phyloP scores from a whole-genome alignment of 2,329 filamentous ascomycete genomes.

The Fusarium irregulare region DNA sequence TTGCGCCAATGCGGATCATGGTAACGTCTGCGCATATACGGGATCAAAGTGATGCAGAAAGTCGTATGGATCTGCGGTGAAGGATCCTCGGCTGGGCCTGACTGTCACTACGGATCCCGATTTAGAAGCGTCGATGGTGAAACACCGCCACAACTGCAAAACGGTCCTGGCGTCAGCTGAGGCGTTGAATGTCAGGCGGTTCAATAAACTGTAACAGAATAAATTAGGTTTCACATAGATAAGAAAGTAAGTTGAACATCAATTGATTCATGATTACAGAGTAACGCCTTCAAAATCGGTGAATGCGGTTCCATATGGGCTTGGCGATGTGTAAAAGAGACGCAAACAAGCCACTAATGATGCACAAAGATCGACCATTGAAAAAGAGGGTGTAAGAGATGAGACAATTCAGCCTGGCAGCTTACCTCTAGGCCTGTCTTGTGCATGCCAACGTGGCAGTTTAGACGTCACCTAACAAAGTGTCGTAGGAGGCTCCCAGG shows the following conservation, averaged over 20 bases:
- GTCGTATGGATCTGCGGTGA: slow-evolving; percentile 21
- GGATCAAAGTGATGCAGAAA: slow-evolving; percentile 1
- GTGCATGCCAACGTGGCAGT: slow-evolving; percentile 38
- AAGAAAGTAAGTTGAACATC: not conserved
- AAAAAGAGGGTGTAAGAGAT: slow-evolving; percentile 25
- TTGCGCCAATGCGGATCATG: not conserved
- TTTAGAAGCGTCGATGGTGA: slow-evolving; percentile 39
- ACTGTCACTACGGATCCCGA: slow-evolving; percentile 19
- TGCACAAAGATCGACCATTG: slow-evolving; percentile 22
- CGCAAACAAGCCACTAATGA: slow-evolving; percentile 13
- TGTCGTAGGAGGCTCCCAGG: slow-evolving; percentile 27
- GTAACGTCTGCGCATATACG: slow-evolving; percentile 7
- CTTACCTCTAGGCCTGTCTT: not conserved
- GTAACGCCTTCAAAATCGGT: not conserved
- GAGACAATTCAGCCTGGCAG: slow-evolving; percentile 27
- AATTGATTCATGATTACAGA: not conserved
- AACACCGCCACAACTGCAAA: slow-evolving; percentile 36
- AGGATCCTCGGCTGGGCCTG: not conserved
- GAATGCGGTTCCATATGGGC: slow-evolving; percentile 3
- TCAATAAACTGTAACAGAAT: slow-evolving; percentile 7
- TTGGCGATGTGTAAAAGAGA: slow-evolving; percentile 12
- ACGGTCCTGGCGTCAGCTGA: slow-evolving; percentile 29
- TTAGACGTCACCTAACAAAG: not conserved
- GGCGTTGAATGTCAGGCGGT: slow-evolving; percentile 2
- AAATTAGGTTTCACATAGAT: not conserved